Evolutionary conservation across 2,329 filamentous ascomycete genomes (phyloP).

Genomic region (Fusarium continuum): DNA sequence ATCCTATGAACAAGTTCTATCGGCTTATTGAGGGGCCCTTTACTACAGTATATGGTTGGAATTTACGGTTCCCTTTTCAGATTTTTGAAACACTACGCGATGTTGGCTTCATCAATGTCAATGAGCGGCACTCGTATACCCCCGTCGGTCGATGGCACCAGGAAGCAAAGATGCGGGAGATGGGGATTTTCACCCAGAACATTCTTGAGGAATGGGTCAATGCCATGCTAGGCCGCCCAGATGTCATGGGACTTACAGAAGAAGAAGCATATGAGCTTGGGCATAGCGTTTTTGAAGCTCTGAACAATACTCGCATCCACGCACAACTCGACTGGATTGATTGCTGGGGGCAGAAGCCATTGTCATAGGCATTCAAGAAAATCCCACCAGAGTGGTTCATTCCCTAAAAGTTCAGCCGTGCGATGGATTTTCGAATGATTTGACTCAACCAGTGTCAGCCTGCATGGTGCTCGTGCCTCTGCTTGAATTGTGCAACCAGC

Average conservation of each 20-base stretch:
- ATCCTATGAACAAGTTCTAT: slow-evolving; percentile 49
- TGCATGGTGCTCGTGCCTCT: slow-evolving; percentile 11
- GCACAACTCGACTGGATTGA: slow-evolving; percentile 50
- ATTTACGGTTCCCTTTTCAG: slow-evolving; percentile 43
- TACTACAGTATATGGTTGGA: slow-evolving; percentile 48
- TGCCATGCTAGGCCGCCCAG: slow-evolving; percentile 48
- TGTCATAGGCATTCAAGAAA: slow-evolving; percentile 18
- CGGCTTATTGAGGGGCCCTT: slow-evolving; percentile 47
- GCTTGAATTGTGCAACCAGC: slow-evolving; percentile 12
- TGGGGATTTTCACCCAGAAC: slow-evolving; percentile 51
- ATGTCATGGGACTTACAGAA: slow-evolving; percentile 46
- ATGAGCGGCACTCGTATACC: slow-evolving; percentile 43
- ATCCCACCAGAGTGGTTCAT: neutral
- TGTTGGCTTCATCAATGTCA: slow-evolving; percentile 49
- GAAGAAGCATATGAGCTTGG: slow-evolving; percentile 48
- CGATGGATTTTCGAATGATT: neutral
- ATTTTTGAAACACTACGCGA: slow-evolving; percentile 45
- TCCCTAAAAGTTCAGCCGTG: slow-evolving; percentile 4
- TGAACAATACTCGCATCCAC: slow-evolving; percentile 48
- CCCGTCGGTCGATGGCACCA: slow-evolving; percentile 53
- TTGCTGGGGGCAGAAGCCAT: slow-evolving; percentile 52
- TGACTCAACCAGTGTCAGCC: slow-evolving; percentile 20
- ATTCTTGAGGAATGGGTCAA: slow-evolving; percentile 49
- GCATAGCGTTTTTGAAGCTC: slow-evolving; percentile 45
- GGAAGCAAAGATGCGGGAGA: slow-evolving; percentile 48